Conservation (phyloP, 768 basidiomycete genomes). For the Hypholoma fasciculare region DNA sequence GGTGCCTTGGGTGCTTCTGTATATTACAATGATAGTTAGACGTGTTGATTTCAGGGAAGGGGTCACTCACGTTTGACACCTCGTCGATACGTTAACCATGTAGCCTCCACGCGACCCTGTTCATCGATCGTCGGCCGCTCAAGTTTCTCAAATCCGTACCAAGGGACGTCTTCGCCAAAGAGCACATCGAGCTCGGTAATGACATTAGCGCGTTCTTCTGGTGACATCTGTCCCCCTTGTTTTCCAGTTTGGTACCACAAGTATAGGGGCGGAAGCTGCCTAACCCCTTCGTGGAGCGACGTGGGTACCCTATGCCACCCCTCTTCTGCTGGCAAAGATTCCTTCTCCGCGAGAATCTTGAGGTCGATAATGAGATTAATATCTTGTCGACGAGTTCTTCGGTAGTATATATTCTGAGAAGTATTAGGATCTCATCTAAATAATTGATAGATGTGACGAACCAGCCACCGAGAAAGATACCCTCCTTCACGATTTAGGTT, state of each 20-base stretch:
- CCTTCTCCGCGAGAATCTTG: slow-evolving; percentile 56
- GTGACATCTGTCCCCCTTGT: slow-evolving; percentile 58
- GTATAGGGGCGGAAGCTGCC: slow-evolving; percentile 54
- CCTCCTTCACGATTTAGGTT: slow-evolving; percentile 73
- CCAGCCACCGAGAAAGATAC: slow-evolving; percentile 56
- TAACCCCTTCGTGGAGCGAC: slow-evolving; percentile 67
- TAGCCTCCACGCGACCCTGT: slow-evolving; percentile 44
- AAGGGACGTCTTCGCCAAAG: slow-evolving; percentile 81
- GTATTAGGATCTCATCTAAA: background rate
- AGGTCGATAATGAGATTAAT: slow-evolving; percentile 79
- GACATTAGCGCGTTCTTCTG: slow-evolving; percentile 56
- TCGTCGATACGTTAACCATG: slow-evolving; percentile 66
- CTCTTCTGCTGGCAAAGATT: slow-evolving; percentile 46
- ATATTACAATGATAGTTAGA: background rate
- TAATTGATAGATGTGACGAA: slow-evolving; percentile 24
- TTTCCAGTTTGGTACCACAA: slow-evolving; percentile 82
- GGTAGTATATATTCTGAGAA: slow-evolving; percentile 69
- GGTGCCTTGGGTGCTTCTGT: slow-evolving; percentile 70
- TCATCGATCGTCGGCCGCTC: slow-evolving; percentile 56
- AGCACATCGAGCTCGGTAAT: slow-evolving; percentile 93
- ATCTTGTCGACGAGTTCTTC: slow-evolving; percentile 81
- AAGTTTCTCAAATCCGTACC: slow-evolving; percentile 84
- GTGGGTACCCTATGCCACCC: slow-evolving; percentile 65
- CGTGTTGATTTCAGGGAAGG: background rate
- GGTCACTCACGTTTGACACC: slow-evolving; percentile 68